phyloP scores from a whole-genome alignment of 2,329 filamentous ascomycete genomes.

The Microascus cirrosus region DNA sequence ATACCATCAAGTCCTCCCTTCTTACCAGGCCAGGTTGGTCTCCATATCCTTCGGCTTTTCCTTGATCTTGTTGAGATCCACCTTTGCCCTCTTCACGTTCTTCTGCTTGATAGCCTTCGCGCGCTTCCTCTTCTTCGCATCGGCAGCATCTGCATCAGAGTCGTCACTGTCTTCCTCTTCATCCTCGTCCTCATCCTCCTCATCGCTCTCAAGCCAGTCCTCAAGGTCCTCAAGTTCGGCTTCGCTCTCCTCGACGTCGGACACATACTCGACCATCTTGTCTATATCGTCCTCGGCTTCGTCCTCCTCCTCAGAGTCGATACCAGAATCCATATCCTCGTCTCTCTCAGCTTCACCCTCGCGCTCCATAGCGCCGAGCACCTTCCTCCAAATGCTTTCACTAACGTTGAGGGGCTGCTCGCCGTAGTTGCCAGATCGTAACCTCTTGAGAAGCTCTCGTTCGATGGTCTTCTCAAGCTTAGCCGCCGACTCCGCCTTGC shows the following conservation, averaged over 20 bases:
- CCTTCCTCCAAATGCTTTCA: slow-evolving; percentile 94
- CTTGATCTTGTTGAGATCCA: slow-evolving; percentile 27
- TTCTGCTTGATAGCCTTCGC: slow-evolving; percentile 45
- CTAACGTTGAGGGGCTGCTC: slow-evolving; percentile 92
- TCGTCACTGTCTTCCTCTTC: slow-evolving; percentile 49
- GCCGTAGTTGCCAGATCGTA: slow-evolving; percentile 88
- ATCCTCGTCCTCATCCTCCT: slow-evolving; percentile 43
- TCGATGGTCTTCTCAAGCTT: slow-evolving; percentile 96
- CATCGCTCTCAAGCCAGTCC: slow-evolving; percentile 78
- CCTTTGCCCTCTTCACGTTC: slow-evolving; percentile 35
- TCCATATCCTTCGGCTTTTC: slow-evolving; percentile 30
- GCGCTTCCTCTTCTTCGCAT: slow-evolving; percentile 44
- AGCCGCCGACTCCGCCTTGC: slow-evolving; percentile 70
- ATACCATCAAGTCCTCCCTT: neutral
- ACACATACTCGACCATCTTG: slow-evolving; percentile 82
- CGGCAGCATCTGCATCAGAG: slow-evolving; percentile 42
- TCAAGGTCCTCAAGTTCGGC: slow-evolving; percentile 73
- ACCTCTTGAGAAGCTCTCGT: slow-evolving; percentile 80
- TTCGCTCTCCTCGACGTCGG: slow-evolving; percentile 76
- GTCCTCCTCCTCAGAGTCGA: slow-evolving; percentile 64
- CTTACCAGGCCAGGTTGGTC: neutral
- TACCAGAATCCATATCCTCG: slow-evolving; percentile 79
- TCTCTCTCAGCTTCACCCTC: slow-evolving; percentile 74
- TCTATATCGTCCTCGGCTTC: slow-evolving; percentile 61
- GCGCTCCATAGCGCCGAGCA: slow-evolving; percentile 79